Base-by-base conservation (phyloP, 2,329 filamentous ascomycete species). In the Colletotrichum camelliae region DNA sequence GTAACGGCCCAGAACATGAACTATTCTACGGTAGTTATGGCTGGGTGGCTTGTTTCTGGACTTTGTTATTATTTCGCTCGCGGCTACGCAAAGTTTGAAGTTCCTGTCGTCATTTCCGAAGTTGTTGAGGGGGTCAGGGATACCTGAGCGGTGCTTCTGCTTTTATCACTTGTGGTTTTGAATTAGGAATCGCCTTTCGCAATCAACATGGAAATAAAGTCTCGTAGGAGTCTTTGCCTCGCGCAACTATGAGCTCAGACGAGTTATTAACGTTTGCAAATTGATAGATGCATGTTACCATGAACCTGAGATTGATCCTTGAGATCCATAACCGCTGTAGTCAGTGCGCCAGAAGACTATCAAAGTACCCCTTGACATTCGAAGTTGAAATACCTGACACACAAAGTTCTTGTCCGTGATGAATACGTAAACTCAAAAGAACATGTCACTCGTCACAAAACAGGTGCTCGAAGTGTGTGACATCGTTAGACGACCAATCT, bases 1-100 rank as follows among this genome's bases (percentile, higher is more conserved):
- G 84, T 87, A 0, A 85, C 84, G 1, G 69, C 82, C 0, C 81
- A 85, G 35, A 87, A 84, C 10, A 88, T 89, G 86, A 89, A 89
- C 35, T 89, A 89, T 76, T 83, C 83, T 1, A 82, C 82, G n/a
- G 85, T 87, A 0, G 86, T 88, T 0, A 78, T 88, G 77, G 81
- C 81, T 4, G 86, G 83, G 0, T 87, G 85, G 85, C 64, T 84
- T 3, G 33, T 81, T 1, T 79, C 83, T 58, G 85, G 85, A 0
- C 79, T 79, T 0, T 43, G 80, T 2, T 87, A 85, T 52, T 87
- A 85, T 43, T 70, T 73, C 1, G 35, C 74, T 0, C 35, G 57
- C 5, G 82, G 81, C 1, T 77, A 70, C 12, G 31, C 76, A 2
- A 82, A 82, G 74, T 83, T 79, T 8, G 62, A 80, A 52, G 78